Conservation (phyloP, 2,329 filamentous ascomycete genomes). For the Cercospora sesami region DNA sequence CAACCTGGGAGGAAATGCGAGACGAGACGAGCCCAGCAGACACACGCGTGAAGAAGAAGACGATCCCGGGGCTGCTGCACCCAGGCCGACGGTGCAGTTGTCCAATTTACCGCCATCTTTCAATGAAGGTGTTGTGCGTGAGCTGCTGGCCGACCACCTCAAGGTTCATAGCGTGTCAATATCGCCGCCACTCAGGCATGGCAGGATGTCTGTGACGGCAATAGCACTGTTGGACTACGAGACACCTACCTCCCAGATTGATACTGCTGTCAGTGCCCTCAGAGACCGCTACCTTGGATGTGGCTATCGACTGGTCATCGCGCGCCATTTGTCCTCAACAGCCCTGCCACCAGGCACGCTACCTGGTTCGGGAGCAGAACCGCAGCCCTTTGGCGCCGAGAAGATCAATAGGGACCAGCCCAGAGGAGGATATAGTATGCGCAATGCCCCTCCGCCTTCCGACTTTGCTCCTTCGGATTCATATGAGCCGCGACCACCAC, state of each 20-base stretch:
- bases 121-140: slow-evolving; percentile 64
- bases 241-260: slow-evolving; percentile 79
- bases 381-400: slow-evolving; percentile 37
- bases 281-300: slow-evolving; percentile 84
- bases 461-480: slow-evolving; percentile 74
- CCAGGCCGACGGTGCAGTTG: slow-evolving; percentile 57
- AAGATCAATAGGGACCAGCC: slow-evolving; percentile 27
- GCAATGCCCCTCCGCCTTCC: slow-evolving; percentile 50
- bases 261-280: slow-evolving; percentile 71
- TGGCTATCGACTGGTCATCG: slow-evolving; percentile 77
- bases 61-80: slow-evolving; percentile 45
- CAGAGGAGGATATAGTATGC: slow-evolving; percentile 44
- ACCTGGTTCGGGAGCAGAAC: slow-evolving; percentile 16
- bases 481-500: slow-evolving; percentile 52
- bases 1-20: slow-evolving; percentile 9
- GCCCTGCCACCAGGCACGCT: slow-evolving; percentile 20
- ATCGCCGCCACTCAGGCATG: slow-evolving; percentile 20
- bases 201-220: slow-evolving; percentile 69
- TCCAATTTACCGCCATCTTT: slow-evolving; percentile 56
- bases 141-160: slow-evolving; percentile 29
- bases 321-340: slow-evolving; percentile 75
- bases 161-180: slow-evolving; percentile 34
- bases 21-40: slow-evolving; percentile 34
- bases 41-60: slow-evolving; percentile 34
- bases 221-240: slow-evolving; percentile 80